Percentiles rank a stretch among this genome's conserved stretches.
Conservation (phyloP, 2,329 filamentous ascomycete species). For the Orbilia quercus region DNA sequence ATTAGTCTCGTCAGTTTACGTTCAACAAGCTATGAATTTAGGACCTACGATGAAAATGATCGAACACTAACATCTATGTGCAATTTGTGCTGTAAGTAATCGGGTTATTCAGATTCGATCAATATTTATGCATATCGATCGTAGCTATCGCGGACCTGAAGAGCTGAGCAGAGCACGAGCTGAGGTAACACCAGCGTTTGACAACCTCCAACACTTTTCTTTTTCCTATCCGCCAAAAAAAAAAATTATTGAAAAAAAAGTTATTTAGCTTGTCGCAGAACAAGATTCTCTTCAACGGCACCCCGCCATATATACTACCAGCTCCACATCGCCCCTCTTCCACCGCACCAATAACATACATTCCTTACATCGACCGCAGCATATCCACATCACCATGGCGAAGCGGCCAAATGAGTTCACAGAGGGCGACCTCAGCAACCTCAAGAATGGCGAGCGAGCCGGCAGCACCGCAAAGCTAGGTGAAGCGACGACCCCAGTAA, state of each 20-base stretch:
- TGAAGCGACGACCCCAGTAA: slow-evolving; percentile 65
- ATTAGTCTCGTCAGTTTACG: too few relatives aligned
- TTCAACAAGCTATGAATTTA: too few relatives aligned
- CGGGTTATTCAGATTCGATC: too few relatives aligned
- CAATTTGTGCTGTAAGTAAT: too few relatives aligned
- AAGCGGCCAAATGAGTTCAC: slow-evolving; percentile 51
- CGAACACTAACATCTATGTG: too few relatives aligned
- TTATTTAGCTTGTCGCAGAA: slow-evolving; percentile 44
- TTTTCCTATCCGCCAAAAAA: neutral
- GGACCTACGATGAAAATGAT: too few relatives aligned
- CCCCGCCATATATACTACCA: slow-evolving; percentile 31
- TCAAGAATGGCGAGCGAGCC: slow-evolving; percentile 55
- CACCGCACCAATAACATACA: neutral
- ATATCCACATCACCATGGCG: slow-evolving; percentile 32
- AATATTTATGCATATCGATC: too few relatives aligned
- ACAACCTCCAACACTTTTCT: slow-evolving; percentile 49
- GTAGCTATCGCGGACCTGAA: too few relatives aligned
- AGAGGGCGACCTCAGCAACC: slow-evolving; percentile 56
- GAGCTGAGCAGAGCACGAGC: too few relatives aligned
- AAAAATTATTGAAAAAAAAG: slow-evolving; percentile 52
- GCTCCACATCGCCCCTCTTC: slow-evolving; percentile 4
- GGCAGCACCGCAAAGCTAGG: slow-evolving; percentile 53
- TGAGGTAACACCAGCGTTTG: too few relatives aligned
- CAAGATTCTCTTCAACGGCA: neutral
- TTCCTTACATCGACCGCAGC: neutral